phyloP scores from a whole-genome alignment of 169 alveolate genomes.

The Blepharisma undulans region DNA sequence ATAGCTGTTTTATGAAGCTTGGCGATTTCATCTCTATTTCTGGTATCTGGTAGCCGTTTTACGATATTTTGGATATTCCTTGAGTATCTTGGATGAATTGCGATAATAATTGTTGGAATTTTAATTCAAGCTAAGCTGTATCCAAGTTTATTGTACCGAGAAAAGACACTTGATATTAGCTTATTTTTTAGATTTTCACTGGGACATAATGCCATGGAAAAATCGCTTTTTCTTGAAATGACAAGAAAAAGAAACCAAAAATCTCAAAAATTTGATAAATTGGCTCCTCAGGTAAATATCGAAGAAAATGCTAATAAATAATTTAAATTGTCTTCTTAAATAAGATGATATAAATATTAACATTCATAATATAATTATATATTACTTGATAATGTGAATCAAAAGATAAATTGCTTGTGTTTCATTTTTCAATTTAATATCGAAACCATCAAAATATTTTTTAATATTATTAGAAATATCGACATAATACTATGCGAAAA shows the following conservation, averaged over 20 bases:
- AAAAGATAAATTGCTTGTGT: too few relatives aligned
- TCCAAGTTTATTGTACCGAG: background rate
- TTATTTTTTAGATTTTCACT: background rate
- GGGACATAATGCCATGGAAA: background rate
- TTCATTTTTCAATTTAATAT: too few relatives aligned
- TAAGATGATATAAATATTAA: too few relatives aligned
- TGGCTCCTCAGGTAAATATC: background rate
- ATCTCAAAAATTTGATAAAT: background rate
- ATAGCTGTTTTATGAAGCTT: background rate
- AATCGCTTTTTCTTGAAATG: background rate
- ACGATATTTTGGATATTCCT: background rate
- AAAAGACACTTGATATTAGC: background rate
- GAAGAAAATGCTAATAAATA: too few relatives aligned
- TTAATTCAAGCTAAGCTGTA: background rate
- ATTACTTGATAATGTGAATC: too few relatives aligned
- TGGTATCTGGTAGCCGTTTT: background rate
- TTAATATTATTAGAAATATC: too few relatives aligned
- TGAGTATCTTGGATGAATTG: background rate
- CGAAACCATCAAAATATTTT: too few relatives aligned
- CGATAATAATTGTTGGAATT: background rate
- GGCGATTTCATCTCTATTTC: background rate
- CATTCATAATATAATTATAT: too few relatives aligned
- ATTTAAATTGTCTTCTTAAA: too few relatives aligned
- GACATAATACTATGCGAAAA: too few relatives aligned
- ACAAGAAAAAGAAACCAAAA: background rate